phyloP scores from a whole-genome alignment of 305 asterid genomes.

The Rubia tinctorum region DNA sequence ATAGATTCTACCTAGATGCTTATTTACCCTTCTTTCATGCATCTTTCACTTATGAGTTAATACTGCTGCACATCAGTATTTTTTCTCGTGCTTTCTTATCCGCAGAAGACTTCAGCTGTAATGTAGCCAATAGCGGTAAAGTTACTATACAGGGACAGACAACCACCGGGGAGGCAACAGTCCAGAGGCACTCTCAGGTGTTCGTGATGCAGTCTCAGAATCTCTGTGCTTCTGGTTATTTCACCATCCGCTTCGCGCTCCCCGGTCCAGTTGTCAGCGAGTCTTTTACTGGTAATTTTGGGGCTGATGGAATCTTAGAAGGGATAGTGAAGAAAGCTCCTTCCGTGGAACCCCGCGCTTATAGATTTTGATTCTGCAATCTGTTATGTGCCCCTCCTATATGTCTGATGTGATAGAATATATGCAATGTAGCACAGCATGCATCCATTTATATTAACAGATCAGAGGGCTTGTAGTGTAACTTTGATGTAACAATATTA shows the following conservation, averaged over 20 bases:
- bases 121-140: slow-evolving; percentile 65
- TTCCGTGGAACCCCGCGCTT: neutral
- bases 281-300: slow-evolving; percentile 65
- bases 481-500: neutral
- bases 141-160: slow-evolving; percentile 67
- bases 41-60: no score
- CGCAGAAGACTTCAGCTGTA: slow-evolving; percentile 78
- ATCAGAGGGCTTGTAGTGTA: neutral
- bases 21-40: no score
- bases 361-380: neutral
- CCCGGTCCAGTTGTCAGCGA: slow-evolving; percentile 84
- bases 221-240: slow-evolving; percentile 37
- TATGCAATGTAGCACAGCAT: no score
- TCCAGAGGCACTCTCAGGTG: slow-evolving; percentile 41
- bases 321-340: slow-evolving; percentile 54
- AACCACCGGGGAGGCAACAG: slow-evolving; percentile 49
- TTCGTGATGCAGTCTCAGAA: slow-evolving; percentile 47
- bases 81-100: neutral
- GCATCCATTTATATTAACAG: no score
- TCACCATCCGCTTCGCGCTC: slow-evolving; percentile 38
- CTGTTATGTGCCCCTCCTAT: neutral
- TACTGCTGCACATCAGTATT: neutral
- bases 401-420: neutral
- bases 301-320: slow-evolving; percentile 74
- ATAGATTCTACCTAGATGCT: no score